phyloP scores from a whole-genome alignment of 345 rosid genomes.

The Syzygium jambos region DNA sequence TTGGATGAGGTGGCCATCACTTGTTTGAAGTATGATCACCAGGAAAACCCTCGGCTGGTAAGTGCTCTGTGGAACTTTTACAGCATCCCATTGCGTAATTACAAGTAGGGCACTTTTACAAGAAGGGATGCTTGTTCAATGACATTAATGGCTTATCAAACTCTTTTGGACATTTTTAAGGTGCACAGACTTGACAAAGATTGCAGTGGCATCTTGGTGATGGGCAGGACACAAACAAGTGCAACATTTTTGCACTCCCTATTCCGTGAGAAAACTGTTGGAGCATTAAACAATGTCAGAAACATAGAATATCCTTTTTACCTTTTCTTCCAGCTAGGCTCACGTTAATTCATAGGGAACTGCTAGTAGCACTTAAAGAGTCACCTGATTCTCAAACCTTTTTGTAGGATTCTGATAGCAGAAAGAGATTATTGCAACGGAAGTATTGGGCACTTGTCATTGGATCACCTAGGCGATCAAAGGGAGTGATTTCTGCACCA shows the following conservation, averaged over 20 bases:
- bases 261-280: conserved; percentile 79
- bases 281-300: conserved; percentile 48
- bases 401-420: conserved; percentile 36
- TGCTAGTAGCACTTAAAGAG: neutral
- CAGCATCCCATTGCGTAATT: neutral
- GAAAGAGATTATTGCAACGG: conserved; percentile 47
- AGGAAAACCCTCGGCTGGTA: conserved; percentile 82
- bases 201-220: conserved; percentile 86
- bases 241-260: conserved; percentile 71
- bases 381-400: neutral
- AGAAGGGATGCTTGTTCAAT: neutral
- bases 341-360: neutral
- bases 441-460: conserved; percentile 85
- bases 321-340: neutral
- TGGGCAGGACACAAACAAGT: conserved; percentile 86
- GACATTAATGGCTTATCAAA: neutral
- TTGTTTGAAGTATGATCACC: conserved; percentile 51
- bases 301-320: neutral
- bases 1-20: conserved; percentile 72
- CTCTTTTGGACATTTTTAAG: conserved; percentile 20
- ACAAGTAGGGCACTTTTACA: neutral
- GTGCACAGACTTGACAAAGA: conserved; percentile 96
- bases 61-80: conserved; percentile 13
- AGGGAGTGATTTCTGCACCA: conserved; percentile 69
- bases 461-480: conserved; percentile 55